These are phyloP conservation scores for Microsporum audouinii DNA, from an alignment of 2,329 filamentous ascomycete genomes.

Conservation along the genomic window DNA sequence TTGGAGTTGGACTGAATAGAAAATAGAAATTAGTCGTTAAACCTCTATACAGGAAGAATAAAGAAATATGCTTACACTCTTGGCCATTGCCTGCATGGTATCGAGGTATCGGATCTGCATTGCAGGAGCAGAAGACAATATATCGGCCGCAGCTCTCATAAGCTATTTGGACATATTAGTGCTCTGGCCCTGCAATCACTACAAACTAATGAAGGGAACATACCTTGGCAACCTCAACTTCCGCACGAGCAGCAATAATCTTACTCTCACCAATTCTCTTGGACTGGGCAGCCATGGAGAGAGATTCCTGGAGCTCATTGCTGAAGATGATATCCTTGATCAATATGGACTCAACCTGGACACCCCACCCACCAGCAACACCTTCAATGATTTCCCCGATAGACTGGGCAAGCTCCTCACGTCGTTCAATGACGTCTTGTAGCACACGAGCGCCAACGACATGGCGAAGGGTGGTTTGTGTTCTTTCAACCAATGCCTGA, in stretches of 20 bases:
- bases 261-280: constrained; percentile 98
- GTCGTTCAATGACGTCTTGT: constrained; percentile 95
- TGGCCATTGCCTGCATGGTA: constrained; percentile 98
- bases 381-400: constrained; percentile 98
- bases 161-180: constrained; percentile 15
- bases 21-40: not conserved
- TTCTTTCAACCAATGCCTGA: constrained; percentile 93
- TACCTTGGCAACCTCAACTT: constrained; percentile 90
- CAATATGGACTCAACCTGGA: constrained; percentile 93
- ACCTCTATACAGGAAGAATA: not conserved
- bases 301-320: constrained; percentile 84
- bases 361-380: constrained; percentile 86
- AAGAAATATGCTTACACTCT: constrained; percentile 42
- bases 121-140: constrained; percentile 77
- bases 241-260: constrained; percentile 91
- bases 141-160: constrained; percentile 69
- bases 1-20: constrained; percentile 54
- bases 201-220: constrained; percentile 13
- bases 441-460: constrained; percentile 91
- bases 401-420: constrained; percentile 89
- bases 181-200: not conserved
- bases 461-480: constrained; percentile 92
- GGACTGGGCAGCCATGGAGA: constrained; percentile 96
- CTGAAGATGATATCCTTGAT: constrained; percentile 99
- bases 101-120: constrained; percentile 99